Conservation (phyloP, 2,329 filamentous ascomycete genomes). For the Rosellinia necatrix region DNA sequence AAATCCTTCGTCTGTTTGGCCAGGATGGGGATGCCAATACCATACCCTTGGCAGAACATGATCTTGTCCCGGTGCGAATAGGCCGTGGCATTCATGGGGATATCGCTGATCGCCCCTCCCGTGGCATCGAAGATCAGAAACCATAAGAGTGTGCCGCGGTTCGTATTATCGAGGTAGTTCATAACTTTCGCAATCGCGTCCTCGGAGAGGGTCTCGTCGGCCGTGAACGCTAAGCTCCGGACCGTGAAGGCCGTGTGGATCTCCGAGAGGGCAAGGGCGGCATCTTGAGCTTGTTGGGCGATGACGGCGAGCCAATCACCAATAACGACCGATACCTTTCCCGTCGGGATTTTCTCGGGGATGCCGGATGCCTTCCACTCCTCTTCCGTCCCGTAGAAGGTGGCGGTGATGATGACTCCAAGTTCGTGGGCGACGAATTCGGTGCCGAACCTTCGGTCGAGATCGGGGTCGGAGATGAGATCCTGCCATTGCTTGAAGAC, state of each 20-base stretch:
- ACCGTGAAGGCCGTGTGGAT: slow-evolving; percentile 58
- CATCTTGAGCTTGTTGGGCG: slow-evolving; percentile 55
- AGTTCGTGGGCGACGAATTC: slow-evolving; percentile 59
- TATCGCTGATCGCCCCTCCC: slow-evolving; percentile 64
- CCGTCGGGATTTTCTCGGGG: slow-evolving; percentile 50
- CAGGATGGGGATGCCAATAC: slow-evolving; percentile 53
- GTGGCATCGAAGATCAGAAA: slow-evolving; percentile 66
- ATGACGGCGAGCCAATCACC: slow-evolving; percentile 68
- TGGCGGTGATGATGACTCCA: slow-evolving; percentile 61
- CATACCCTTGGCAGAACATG: slow-evolving; percentile 68
- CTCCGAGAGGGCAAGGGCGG: slow-evolving; percentile 52
- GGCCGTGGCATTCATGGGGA: slow-evolving; percentile 59
- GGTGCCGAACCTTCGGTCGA: slow-evolving; percentile 63
- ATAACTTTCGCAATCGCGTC: slow-evolving; percentile 55
- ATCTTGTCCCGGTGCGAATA: slow-evolving; percentile 68
- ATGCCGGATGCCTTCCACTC: slow-evolving; percentile 61
- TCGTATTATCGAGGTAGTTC: slow-evolving; percentile 53
- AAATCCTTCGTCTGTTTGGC: slow-evolving; percentile 54
- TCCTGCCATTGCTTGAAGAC: slow-evolving; percentile 63
- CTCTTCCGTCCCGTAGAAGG: slow-evolving; percentile 62
- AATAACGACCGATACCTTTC: slow-evolving; percentile 51
- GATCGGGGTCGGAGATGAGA: slow-evolving; percentile 56
- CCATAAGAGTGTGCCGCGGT: slow-evolving; percentile 60
- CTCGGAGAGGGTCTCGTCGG: slow-evolving; percentile 52
- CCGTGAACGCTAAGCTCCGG: slow-evolving; percentile 60